These are phyloP conservation scores for Plenodomus biglobosus DNA, from an alignment of 2,329 filamentous ascomycete genomes.

Conservation along the genomic window DNA sequence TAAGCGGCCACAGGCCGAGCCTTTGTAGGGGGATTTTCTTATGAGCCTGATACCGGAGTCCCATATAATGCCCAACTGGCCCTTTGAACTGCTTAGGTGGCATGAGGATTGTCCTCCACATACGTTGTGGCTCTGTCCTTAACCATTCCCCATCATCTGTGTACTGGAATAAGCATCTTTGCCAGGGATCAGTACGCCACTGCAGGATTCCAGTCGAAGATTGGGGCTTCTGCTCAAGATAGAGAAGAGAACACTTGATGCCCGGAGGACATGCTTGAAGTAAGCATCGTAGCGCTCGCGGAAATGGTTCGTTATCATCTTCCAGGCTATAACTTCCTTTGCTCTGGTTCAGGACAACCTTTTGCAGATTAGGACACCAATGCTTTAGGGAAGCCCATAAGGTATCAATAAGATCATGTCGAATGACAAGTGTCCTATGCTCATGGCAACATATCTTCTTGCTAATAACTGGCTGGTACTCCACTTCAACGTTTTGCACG, in stretches of 20 bases:
- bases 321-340: not conserved
- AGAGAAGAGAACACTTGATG: not conserved
- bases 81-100: not conserved
- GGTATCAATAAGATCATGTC: constrained; percentile 1
- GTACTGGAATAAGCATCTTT: not conserved
- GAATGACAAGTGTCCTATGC: not conserved
- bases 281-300: constrained; percentile 4
- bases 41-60: not conserved
- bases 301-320: constrained; percentile 4
- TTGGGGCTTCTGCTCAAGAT: not conserved
- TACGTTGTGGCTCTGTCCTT: not conserved
- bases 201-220: not conserved
- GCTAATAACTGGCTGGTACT: not conserved
- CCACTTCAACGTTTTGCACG: constrained; percentile 17
- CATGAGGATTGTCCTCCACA: not conserved
- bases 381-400: constrained; percentile 12
- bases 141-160: not conserved
- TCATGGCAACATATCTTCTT: not conserved
- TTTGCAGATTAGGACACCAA: constrained; percentile 11
- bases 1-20: constrained; percentile 8
- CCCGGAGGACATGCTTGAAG: constrained; percentile 8
- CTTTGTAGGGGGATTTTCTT: constrained; percentile 1
- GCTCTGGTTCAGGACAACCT: constrained; percentile 14
- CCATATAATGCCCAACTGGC: not conserved
- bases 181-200: not conserved